Conservation (phyloP, 2,329 filamentous ascomycete genomes). For the Venturia pyrina region DNA sequence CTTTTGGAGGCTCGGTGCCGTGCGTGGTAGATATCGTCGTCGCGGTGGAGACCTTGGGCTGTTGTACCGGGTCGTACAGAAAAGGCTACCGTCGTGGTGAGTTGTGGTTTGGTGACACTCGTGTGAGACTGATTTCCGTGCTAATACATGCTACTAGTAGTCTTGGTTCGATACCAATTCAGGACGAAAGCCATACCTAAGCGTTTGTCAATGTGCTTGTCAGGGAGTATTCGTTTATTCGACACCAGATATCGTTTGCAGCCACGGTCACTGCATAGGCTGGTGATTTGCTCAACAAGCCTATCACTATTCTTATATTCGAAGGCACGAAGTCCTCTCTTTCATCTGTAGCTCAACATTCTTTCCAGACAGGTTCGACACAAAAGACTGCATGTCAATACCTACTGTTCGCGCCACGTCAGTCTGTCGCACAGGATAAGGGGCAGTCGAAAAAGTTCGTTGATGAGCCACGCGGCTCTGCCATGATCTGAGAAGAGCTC, state of each 20-base stretch:
- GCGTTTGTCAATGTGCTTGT: neutral
- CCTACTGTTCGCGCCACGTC: no score
- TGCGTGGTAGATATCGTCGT: constrained; percentile 22
- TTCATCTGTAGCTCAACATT: neutral
- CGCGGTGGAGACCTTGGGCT: constrained; percentile 22
- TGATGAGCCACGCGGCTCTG: no score
- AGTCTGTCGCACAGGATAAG: no score
- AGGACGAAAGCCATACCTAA: neutral
- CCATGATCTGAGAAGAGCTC: no score
- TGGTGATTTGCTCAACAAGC: constrained; percentile 10
- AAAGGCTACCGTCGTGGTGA: constrained; percentile 21
- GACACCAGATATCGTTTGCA: neutral
- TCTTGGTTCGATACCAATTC: neutral
- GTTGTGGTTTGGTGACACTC: constrained; percentile 15
- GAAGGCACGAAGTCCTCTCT: constrained; percentile 16
- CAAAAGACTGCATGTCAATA: no score
- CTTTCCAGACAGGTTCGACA: no score
- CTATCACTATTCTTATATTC: constrained; percentile 15
- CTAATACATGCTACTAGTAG: neutral
- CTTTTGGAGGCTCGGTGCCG: constrained; percentile 15
- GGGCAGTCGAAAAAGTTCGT: no score
- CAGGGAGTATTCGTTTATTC: neutral
- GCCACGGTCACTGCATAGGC: neutral
- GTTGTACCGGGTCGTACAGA: constrained; percentile 19
- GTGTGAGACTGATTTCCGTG: neutral